Evolutionary conservation across 768 basidiomycete genomes (phyloP).

Genomic region (Pulveroboletus frians): DNA sequence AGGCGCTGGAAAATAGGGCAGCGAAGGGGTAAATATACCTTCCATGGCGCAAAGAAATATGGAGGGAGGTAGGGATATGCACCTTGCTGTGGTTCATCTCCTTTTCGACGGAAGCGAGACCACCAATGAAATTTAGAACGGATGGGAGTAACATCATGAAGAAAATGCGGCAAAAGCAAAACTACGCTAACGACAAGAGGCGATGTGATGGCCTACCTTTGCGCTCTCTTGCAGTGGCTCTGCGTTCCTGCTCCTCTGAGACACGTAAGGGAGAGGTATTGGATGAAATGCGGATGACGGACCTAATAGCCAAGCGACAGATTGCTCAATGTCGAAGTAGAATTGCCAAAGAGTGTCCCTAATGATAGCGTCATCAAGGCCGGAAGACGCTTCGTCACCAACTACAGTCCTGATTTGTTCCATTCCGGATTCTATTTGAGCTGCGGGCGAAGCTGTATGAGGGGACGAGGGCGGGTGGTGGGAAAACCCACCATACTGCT

Average conservation of each 20-base stretch:
- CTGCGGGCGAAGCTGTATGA: constrained; percentile 32
- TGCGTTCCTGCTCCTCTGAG: constrained; percentile 65
- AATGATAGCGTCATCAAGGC: constrained; percentile 69
- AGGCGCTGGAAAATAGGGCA: constrained; percentile 17
- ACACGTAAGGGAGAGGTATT: neutral
- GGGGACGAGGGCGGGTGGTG: neutral
- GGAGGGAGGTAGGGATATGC: constrained; percentile 41
- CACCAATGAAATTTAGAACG: constrained; percentile 32
- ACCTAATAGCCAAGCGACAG: constrained; percentile 74
- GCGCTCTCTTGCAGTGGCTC: constrained; percentile 60
- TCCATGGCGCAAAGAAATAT: constrained; percentile 10
- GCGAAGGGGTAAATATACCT: constrained; percentile 21
- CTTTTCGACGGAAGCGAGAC: constrained; percentile 33
- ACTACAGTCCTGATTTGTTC: constrained; percentile 64
- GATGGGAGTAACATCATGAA: constrained; percentile 26
- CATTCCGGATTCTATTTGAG: constrained; percentile 65
- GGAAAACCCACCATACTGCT: constrained; percentile 62
- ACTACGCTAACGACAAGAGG: constrained; percentile 28
- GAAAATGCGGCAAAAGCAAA: constrained; percentile 31
- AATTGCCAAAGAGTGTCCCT: constrained; percentile 80
- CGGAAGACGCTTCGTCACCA: constrained; percentile 59
- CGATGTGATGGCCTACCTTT: constrained; percentile 67
- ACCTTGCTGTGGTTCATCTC: constrained; percentile 50
- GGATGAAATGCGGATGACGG: constrained; percentile 23
- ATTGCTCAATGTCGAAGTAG: constrained; percentile 79